phyloP scores from a whole-genome alignment of 257 asterid genomes.

The Paraleonurus japonicus region DNA sequence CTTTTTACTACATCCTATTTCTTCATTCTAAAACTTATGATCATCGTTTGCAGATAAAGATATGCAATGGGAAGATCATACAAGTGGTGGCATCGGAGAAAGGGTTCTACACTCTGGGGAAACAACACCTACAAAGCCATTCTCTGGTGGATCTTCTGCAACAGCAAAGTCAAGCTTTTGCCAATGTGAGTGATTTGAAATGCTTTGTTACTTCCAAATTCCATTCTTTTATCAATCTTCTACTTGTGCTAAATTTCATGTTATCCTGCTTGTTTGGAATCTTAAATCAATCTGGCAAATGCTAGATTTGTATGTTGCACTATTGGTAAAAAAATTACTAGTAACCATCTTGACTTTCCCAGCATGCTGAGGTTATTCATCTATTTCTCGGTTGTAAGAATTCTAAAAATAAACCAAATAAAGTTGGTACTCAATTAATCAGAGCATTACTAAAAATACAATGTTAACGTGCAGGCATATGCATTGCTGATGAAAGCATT shows the following conservation, averaged over 20 bases:
- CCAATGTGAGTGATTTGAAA: conserved; percentile 59
- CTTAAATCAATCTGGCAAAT: conserved; percentile 3
- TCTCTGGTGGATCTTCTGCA: conserved; percentile 98
- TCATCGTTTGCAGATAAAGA: conserved; percentile 70
- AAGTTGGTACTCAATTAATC: no score
- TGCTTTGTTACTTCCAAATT: background rate
- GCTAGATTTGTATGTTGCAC: conserved; percentile 6
- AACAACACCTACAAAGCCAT: conserved; percentile 70
- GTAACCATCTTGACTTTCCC: background rate
- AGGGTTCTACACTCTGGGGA: conserved; percentile 87
- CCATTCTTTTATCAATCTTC: background rate
- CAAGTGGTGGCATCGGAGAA: conserved; percentile 82
- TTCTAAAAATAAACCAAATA: background rate
- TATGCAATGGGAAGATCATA: conserved; percentile 90
- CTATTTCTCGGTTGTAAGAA: background rate
- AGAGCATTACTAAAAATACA: background rate
- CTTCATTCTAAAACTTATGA: conserved; percentile 16
- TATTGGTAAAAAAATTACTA: background rate
- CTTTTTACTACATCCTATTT: background rate
- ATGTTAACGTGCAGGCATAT: conserved; percentile 76
- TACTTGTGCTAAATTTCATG: background rate
- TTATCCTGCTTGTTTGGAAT: background rate
- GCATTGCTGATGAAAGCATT: conserved; percentile 86
- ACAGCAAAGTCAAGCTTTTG: conserved; percentile 97
- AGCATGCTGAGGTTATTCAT: no score